Percentiles rank a stretch among this genome's conserved stretches.
Evolutionary conservation across 176 grass and related monocot species (phyloP).

Genomic region (Bolboschoenus planiculmis): DNA sequence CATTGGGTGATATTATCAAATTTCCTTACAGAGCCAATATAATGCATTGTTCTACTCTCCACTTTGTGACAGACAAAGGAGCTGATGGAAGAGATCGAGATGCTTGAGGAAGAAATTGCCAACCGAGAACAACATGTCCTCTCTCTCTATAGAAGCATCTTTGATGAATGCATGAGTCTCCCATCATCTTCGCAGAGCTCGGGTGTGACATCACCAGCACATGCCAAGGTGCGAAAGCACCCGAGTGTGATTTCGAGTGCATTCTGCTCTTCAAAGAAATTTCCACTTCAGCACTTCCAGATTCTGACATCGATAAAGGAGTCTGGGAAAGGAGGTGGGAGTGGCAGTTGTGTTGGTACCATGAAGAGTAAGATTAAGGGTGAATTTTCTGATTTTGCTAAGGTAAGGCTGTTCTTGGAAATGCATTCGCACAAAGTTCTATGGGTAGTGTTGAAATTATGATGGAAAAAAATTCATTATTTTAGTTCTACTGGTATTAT

Average conservation of each 20-base stretch:
- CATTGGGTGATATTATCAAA: background rate
- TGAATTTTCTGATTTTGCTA: slow-evolving; percentile 32
- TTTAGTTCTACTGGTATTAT: background rate
- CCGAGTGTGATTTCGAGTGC: slow-evolving; percentile 81
- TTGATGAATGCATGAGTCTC: slow-evolving; percentile 66
- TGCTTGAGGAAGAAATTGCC: slow-evolving; percentile 90
- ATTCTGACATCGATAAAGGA: slow-evolving; percentile 55
- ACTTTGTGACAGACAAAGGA: slow-evolving; percentile 59
- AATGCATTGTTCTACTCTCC: background rate
- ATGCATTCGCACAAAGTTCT: background rate
- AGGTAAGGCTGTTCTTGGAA: slow-evolving; percentile 16
- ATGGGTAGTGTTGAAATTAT: slow-evolving; percentile 6
- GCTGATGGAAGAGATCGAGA: slow-evolving; percentile 81
- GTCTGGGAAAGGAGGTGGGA: slow-evolving; percentile 23
- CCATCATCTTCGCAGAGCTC: slow-evolving; percentile 76
- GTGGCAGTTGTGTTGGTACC: background rate
- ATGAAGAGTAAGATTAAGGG: slow-evolving; percentile 52
- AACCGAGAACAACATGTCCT: slow-evolving; percentile 91
- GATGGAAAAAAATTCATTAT: slow-evolving; percentile 17
- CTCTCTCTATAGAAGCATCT: slow-evolving; percentile 87
- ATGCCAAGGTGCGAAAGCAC: slow-evolving; percentile 62
- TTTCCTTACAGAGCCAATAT: background rate
- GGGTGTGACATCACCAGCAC: slow-evolving; percentile 65
- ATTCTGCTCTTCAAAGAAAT: slow-evolving; percentile 93
- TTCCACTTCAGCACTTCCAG: slow-evolving; percentile 71